Evolutionary conservation across 1,284 basidiomycete species (phyloP).

Genomic region (Xerocomus subilludens): DNA sequence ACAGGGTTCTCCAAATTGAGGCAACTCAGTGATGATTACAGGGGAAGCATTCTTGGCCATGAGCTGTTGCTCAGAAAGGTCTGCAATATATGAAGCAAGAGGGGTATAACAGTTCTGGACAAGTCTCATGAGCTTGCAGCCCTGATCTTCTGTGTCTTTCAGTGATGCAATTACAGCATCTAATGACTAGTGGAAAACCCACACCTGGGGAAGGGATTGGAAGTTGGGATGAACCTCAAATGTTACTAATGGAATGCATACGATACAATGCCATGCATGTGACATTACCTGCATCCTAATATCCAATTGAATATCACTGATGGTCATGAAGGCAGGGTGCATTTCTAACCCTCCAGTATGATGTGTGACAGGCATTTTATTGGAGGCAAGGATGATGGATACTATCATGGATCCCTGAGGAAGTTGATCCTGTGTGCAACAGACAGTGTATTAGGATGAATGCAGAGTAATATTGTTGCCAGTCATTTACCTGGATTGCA

Average conservation of each 20-base stretch:
- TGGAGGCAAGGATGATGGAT: slow-evolving; percentile 1
- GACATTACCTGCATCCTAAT: slow-evolving; percentile 21
- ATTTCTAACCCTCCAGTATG: slow-evolving; percentile 21
- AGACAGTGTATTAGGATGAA: background rate
- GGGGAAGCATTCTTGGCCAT: background rate
- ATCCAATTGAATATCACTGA: slow-evolving; percentile 27
- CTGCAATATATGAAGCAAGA: background rate
- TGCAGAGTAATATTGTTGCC: no score
- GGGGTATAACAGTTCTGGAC: background rate
- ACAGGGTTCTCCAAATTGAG: background rate
- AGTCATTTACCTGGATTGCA: background rate
- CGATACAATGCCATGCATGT: slow-evolving; percentile 23
- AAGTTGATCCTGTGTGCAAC: background rate
- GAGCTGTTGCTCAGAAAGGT: background rate
- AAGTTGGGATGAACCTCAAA: slow-evolving; percentile 4
- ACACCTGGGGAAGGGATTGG: background rate
- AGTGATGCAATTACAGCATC: background rate
- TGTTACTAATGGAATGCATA: background rate
- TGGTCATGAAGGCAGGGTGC: slow-evolving; percentile 26
- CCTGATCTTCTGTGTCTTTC: background rate
- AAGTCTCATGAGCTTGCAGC: background rate
- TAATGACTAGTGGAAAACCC: background rate
- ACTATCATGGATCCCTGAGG: background rate
- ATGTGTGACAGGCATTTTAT: slow-evolving; percentile 16
- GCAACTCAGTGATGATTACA: background rate